phyloP scores from a whole-genome alignment of 2,329 filamentous ascomycete genomes.

The Ophioceras dolichostomum region DNA sequence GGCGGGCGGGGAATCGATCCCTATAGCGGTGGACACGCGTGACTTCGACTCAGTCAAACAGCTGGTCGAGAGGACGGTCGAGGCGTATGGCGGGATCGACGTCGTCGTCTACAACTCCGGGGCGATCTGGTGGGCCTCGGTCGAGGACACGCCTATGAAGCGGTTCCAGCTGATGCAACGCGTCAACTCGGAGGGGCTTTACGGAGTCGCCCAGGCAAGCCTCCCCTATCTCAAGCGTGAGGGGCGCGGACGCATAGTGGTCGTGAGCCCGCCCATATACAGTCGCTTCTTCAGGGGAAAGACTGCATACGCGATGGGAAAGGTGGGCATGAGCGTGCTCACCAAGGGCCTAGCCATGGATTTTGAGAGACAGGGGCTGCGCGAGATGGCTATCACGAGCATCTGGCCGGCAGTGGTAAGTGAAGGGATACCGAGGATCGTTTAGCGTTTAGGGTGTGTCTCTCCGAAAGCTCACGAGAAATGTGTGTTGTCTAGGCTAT shows the following conservation, averaged over 20 bases:
- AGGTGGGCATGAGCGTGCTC: slow-evolving; percentile 71
- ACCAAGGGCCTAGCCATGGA: slow-evolving; percentile 78
- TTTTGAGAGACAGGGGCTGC: slow-evolving; percentile 51
- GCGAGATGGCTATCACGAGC: slow-evolving; percentile 63
- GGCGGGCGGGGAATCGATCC: slow-evolving; percentile 49
- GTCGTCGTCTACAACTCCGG: slow-evolving; percentile 74
- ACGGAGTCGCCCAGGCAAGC: slow-evolving; percentile 55
- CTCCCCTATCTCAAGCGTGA: slow-evolving; percentile 50
- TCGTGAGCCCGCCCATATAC: slow-evolving; percentile 78
- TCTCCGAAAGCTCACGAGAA: no score
- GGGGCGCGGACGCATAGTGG: slow-evolving; percentile 55
- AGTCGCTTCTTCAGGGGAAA: slow-evolving; percentile 76
- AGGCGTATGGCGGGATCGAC: slow-evolving; percentile 53
- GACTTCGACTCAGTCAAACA: slow-evolving; percentile 45
- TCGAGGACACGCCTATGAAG: slow-evolving; percentile 60
- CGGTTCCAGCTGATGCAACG: slow-evolving; percentile 70
- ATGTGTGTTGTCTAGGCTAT: no score
- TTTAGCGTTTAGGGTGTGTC: background rate
- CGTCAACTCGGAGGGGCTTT: slow-evolving; percentile 65
- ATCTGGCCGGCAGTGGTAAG: slow-evolving; percentile 70
- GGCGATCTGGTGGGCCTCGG: slow-evolving; percentile 73
- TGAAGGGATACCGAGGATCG: no score
- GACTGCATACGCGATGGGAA: slow-evolving; percentile 70
- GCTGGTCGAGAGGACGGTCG: slow-evolving; percentile 46
- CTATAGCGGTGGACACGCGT: slow-evolving; percentile 60